These are phyloP conservation scores for Xylariaceae sp. DNA, from an alignment of 2,329 filamentous ascomycete species.

Conservation along the genomic window DNA sequence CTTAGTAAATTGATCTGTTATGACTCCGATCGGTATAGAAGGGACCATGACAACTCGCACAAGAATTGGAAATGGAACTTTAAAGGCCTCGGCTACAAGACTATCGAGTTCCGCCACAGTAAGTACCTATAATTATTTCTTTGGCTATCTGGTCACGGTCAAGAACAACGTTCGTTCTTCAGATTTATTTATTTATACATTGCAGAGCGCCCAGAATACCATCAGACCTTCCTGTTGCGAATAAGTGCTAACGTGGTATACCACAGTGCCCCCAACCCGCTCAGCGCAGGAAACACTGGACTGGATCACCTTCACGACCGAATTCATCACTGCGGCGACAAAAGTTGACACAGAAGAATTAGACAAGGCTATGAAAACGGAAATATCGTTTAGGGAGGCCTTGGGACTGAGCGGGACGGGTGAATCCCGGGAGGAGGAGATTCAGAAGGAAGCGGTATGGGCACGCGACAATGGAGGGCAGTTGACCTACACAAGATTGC, in stretches of 20 bases:
- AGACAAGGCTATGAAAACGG: neutral
- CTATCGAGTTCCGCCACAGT: slow-evolving; percentile 28
- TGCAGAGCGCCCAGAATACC: no score
- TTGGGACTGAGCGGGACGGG: neutral
- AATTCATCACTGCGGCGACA: slow-evolving; percentile 1
- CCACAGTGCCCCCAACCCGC: slow-evolving; percentile 14
- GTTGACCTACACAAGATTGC: no score
- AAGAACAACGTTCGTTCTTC: no score
- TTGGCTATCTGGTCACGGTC: neutral
- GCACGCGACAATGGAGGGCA: no score
- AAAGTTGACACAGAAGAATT: neutral
- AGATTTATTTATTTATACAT: no score
- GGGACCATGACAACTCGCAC: neutral
- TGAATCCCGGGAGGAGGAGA: neutral
- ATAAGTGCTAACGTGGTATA: neutral
- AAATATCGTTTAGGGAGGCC: slow-evolving; percentile 3
- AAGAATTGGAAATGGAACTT: slow-evolving; percentile 26
- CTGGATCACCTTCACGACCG: slow-evolving; percentile 17
- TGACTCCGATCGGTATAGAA: neutral
- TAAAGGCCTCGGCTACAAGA: slow-evolving; percentile 9
- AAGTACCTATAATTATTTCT: neutral
- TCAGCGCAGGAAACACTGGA: neutral
- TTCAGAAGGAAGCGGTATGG: neutral
- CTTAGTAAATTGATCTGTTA: slow-evolving; percentile 11
- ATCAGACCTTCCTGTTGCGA: no score